phyloP scores from a whole-genome alignment of 2,329 filamentous ascomycete genomes.

The Aspergillus sojae region DNA sequence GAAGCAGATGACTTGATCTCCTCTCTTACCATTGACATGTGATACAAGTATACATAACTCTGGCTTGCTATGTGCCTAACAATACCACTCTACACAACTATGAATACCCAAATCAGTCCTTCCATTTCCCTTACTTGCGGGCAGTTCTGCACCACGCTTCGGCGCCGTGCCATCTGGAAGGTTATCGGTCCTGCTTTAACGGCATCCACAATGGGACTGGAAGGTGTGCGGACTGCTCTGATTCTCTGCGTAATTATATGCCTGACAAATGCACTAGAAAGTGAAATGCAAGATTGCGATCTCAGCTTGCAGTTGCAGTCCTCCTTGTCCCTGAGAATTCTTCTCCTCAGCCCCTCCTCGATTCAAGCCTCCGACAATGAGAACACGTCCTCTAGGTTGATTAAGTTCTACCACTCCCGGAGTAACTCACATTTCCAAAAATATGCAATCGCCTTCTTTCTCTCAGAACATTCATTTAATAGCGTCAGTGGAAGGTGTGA shows the following conservation, averaged over 20 bases:
- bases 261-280: conserved; percentile 15
- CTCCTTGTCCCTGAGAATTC: conserved; percentile 16
- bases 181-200: conserved; percentile 26
- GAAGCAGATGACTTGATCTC: conserved; percentile 4
- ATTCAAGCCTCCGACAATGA: conserved; percentile 19
- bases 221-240: conserved; percentile 22
- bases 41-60: background rate
- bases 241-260: background rate
- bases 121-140: background rate
- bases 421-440: background rate
- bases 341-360: conserved; percentile 24
- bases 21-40: conserved; percentile 2
- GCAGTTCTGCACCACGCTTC: conserved; percentile 46
- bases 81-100: background rate
- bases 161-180: conserved; percentile 41
- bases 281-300: conserved; percentile 21
- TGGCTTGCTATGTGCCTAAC: background rate
- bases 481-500: conserved; percentile 22
- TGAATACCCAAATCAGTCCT: conserved; percentile 1
- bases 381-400: conserved; percentile 22
- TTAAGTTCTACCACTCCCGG: conserved; percentile 13
- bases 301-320: conserved; percentile 20
- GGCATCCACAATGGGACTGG: conserved; percentile 11
- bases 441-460: conserved; percentile 26
- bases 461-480: conserved; percentile 25